Evolutionary conservation across 208 protist species (phyloP).

Genomic region (Wallacemonas rigidus): DNA sequence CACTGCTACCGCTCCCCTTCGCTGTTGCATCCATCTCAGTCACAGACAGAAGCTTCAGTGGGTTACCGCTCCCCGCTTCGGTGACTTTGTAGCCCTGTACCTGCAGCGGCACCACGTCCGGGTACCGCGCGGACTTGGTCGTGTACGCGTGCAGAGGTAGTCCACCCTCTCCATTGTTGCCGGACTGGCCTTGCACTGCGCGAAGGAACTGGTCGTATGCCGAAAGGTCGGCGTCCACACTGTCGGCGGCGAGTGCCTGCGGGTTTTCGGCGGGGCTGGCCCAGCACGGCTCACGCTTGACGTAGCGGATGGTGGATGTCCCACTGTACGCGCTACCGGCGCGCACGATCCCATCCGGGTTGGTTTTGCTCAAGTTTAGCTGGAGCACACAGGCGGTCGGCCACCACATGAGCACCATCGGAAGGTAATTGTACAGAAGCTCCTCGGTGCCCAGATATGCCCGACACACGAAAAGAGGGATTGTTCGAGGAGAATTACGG

Average conservation of each 20-base stretch:
- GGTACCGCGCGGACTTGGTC: slow-evolving; percentile 8
- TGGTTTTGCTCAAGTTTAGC: slow-evolving; percentile 39
- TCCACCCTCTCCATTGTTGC: slow-evolving; percentile 17
- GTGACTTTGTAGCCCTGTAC: slow-evolving; percentile 45
- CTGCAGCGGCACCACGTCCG: slow-evolving; percentile 35
- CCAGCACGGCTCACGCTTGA: slow-evolving; percentile 12
- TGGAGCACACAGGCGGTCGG: slow-evolving; percentile 55
- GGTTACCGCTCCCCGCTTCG: slow-evolving; percentile 11
- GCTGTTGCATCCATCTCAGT: slow-evolving; percentile 30
- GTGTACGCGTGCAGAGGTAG: slow-evolving; percentile 71
- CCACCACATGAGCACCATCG: slow-evolving; percentile 38
- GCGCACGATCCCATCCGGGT: slow-evolving; percentile 13
- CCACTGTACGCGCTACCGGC: slow-evolving; percentile 49
- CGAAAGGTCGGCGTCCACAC: not conserved
- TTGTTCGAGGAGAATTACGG: too few species aligned
- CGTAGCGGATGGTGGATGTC: slow-evolving; percentile 59
- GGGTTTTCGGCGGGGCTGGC: not conserved
- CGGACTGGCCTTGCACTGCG: slow-evolving; percentile 12
- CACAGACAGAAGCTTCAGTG: slow-evolving; percentile 49
- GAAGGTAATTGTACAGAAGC: not conserved
- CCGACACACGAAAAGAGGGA: too few species aligned
- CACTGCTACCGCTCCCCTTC: not conserved
- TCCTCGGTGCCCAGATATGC: too few species aligned
- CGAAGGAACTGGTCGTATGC: slow-evolving; percentile 25
- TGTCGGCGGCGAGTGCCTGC: not conserved